phyloP scores from a whole-genome alignment of 352 stramenopile genomes.

The Globisporangium abappressorium region DNA sequence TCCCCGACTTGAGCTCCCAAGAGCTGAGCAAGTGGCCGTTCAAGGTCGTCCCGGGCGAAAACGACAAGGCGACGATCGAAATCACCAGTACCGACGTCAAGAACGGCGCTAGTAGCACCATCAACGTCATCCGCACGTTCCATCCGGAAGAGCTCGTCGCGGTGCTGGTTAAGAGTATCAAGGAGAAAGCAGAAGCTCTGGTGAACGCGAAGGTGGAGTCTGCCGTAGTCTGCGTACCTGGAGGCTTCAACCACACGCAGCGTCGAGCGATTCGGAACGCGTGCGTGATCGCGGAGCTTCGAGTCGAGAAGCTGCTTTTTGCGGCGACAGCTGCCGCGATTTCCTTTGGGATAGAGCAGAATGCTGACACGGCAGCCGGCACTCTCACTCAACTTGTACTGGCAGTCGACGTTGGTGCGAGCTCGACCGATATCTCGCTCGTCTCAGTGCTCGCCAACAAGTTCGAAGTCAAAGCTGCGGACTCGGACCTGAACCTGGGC shows the following conservation, averaged over 20 bases:
- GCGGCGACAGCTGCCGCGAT: conserved; percentile 38
- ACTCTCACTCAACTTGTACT: background rate
- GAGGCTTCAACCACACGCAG: conserved; percentile 43
- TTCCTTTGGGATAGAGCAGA: conserved; percentile 1
- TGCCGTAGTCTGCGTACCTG: conserved; percentile 31
- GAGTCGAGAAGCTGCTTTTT: conserved; percentile 23
- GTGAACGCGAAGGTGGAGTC: conserved; percentile 16
- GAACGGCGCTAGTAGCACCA: background rate
- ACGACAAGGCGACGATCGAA: conserved; percentile 35
- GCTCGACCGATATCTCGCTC: conserved; percentile 24
- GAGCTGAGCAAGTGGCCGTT: conserved; percentile 36
- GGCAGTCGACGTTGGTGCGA: conserved; percentile 1
- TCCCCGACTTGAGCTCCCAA: conserved; percentile 8
- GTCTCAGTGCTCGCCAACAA: conserved; percentile 8
- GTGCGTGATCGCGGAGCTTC: conserved; percentile 33
- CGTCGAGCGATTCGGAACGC: conserved; percentile 38
- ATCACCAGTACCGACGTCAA: conserved; percentile 2
- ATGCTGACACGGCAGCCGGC: background rate
- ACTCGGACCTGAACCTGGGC: conserved; percentile 15
- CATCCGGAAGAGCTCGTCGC: conserved; percentile 48
- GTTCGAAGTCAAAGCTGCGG: conserved; percentile 14
- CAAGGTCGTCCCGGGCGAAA: conserved; percentile 19
- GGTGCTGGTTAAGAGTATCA: conserved; percentile 36
- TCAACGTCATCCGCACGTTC: background rate
- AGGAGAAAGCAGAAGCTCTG: conserved; percentile 29